phyloP scores from a whole-genome alignment of 1,139 yeast species.

The Yamadazyma conglobata region DNA sequence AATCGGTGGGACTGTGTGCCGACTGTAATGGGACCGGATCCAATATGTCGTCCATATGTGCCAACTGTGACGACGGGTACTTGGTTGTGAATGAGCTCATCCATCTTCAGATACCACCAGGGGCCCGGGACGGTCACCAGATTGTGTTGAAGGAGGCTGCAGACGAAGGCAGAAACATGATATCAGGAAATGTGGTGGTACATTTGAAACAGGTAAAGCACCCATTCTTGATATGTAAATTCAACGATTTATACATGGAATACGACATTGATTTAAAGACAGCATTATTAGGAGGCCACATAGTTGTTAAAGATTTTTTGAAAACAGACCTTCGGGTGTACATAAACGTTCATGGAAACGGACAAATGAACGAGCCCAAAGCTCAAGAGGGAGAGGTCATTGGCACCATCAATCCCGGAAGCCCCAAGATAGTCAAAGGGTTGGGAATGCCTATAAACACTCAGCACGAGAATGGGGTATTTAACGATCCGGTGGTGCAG shows the following conservation, averaged over 20 bases:
- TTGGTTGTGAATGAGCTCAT: conserved; percentile 47
- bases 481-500: conserved; percentile 5
- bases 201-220: conserved; percentile 34
- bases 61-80: conserved; percentile 35
- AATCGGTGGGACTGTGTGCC: conserved; percentile 33
- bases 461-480: conserved; percentile 27
- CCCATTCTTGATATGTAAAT: conserved; percentile 45
- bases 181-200: conserved; percentile 67
- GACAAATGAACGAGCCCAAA: conserved; percentile 21
- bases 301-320: conserved; percentile 43
- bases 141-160: conserved; percentile 56
- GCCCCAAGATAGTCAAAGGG: conserved; percentile 46
- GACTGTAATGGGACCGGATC: conserved; percentile 37
- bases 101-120: conserved; percentile 50
- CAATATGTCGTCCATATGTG: conserved; percentile 19
- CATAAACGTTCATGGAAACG: conserved; percentile 37
- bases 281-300: conserved; percentile 53
- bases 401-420: conserved; percentile 43
- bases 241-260: conserved; percentile 45
- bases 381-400: conserved; percentile 42
- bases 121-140: conserved; percentile 48
- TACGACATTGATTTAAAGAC: conserved; percentile 47
- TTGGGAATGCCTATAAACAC: conserved; percentile 65
- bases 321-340: conserved; percentile 36
- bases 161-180: conserved; percentile 56